Evolutionary conservation across 208 protist genomes (phyloP), one percentile per base, ranked within the genome.

Genomic region (Naegleria gruberi): DNA sequence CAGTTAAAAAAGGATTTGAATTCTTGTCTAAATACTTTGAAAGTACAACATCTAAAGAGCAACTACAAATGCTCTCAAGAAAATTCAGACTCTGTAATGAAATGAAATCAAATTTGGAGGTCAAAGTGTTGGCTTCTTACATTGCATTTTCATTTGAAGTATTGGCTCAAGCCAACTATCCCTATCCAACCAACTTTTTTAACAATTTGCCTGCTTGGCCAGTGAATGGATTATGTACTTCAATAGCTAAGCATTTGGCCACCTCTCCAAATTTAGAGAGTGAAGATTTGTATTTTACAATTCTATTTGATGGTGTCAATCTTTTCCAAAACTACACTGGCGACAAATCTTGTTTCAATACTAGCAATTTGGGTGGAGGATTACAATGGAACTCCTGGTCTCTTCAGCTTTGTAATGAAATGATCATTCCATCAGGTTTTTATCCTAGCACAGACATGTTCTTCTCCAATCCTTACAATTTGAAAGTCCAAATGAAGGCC

Each of bases 361-460:
- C 44, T 82, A 81, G 87, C 30, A 73, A 57, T 19, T 82, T 45
- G 26, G 44, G 91, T 84, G 41, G 89, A 37, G 34, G 65, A 3
- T 41, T 15, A 90, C 8, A 85, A 77, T 43, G 89, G 74, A 1
- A 37, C 83, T 82, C 74, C 12, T 96, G 94, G 94, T 93, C 94
- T 82, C 96, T 93, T 84, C 94, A 95, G 84, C 40, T 82, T 7
- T 96, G 95, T 90, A 95, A 93, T 30, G 93, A 96, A 87, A 91
- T 94, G 40, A 83, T 96, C 17, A 86, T 93, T 26, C 92, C 88
- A 34, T 89, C 94, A n/a, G 91, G 89, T 30, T 45, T 89, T 6
- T 94, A 94, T 88, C 85, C 91, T 47, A n/a, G n/a, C n/a, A 90
- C 88, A 41, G 94, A 95, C 83, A 91, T 93, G 91, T 94, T 94